Conservation (phyloP, 441 rosid genomes). For the Kokia cookei region DNA sequence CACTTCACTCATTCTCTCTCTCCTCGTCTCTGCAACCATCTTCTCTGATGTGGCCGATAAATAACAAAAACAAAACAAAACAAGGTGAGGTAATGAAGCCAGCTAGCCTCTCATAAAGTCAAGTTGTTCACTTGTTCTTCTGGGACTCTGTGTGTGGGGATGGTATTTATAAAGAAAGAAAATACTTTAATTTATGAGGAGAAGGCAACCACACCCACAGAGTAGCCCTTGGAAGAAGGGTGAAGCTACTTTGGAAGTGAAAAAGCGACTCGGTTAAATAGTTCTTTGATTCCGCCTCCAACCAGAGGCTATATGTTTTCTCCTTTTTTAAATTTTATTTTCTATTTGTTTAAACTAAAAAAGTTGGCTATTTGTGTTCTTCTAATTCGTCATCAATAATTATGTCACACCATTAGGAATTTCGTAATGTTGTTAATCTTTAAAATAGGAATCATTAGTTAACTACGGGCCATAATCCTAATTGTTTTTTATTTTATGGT, state of each 20-base stretch:
- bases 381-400: neutral
- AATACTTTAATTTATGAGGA: neutral
- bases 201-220: neutral
- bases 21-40: neutral
- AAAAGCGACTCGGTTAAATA: constrained; percentile 49
- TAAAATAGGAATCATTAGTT: neutral
- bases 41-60: constrained; percentile 7
- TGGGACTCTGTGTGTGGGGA: neutral
- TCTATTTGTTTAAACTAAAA: neutral
- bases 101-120: neutral
- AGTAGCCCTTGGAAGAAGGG: constrained; percentile 45
- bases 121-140: neutral
- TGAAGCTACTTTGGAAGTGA: constrained; percentile 43
- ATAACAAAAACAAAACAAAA: constrained; percentile 11
- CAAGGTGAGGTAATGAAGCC: neutral
- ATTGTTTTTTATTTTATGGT: neutral
- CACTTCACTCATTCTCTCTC: constrained; percentile 21
- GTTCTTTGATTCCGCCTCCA: neutral
- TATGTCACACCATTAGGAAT: too few relatives aligned
- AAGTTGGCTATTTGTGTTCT: neutral
- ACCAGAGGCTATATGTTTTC: neutral
- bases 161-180: constrained; percentile 1
- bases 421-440: too few relatives aligned
- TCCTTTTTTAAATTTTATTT: neutral
- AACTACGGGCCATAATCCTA: neutral